Conservation (phyloP, 176 grass and related monocot species). For the Zea mays region DNA sequence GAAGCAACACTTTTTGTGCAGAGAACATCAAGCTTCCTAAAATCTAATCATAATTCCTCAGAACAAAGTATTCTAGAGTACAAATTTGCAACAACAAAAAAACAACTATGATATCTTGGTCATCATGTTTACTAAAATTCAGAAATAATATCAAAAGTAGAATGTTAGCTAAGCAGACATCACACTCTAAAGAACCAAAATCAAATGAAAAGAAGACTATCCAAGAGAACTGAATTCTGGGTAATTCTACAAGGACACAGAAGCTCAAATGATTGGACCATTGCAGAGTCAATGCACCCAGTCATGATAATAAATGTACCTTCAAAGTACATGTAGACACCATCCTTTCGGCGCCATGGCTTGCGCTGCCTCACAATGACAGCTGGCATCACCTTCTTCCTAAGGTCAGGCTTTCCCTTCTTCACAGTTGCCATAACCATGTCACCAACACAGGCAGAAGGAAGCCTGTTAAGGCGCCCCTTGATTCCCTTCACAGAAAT, state of each 20-base stretch:
- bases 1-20: constrained; percentile 25
- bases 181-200: background rate
- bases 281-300: background rate
- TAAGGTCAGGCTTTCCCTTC: constrained; percentile 92
- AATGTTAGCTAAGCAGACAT: background rate
- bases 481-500: constrained; percentile 89
- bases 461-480: constrained; percentile 70
- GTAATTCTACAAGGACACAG: background rate
- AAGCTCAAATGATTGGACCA: background rate
- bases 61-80: too few species aligned
- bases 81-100: background rate
- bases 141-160: background rate
- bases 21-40: background rate
- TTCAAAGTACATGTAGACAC: constrained; percentile 99
- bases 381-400: constrained; percentile 98
- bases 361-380: constrained; percentile 94
- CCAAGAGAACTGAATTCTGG: background rate
- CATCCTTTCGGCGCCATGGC: constrained; percentile 91
- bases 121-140: background rate
- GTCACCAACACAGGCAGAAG: constrained; percentile 85
- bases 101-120: background rate
- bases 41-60: background rate
- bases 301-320: constrained; percentile 42
- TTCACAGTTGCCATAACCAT: constrained; percentile 99
- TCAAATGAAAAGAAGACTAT: background rate